phyloP scores from a whole-genome alignment of 1,284 basidiomycete genomes.

The Ceratobasidium sp. region DNA sequence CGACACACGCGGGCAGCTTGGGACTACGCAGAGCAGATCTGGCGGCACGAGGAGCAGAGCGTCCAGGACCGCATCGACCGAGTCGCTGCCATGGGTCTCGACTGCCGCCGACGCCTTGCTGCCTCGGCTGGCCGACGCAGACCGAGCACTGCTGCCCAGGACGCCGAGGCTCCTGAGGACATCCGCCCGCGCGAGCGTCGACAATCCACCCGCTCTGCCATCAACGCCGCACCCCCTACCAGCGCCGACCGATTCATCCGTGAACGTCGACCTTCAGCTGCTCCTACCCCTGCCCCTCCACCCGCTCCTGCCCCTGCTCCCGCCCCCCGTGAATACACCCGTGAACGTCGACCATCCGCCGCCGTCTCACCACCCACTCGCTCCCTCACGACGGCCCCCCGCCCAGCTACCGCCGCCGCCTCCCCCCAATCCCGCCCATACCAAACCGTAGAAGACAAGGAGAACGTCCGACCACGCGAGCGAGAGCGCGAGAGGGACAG shows the following conservation, averaged over 20 bases:
- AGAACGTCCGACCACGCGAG: slow-evolving; percentile 1
- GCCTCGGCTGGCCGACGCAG: slow-evolving; percentile 16
- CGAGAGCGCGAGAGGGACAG: slow-evolving; percentile 15
- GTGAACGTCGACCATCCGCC: slow-evolving; percentile 26
- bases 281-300: not conserved
- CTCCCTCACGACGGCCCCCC: slow-evolving; percentile 23
- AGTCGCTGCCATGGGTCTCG: slow-evolving; percentile 34
- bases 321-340: slow-evolving; percentile 16
- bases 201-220: not conserved
- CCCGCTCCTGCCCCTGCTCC: slow-evolving; percentile 14
- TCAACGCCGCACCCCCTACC: not conserved
- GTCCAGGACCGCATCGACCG: slow-evolving; percentile 39
- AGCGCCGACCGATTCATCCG: slow-evolving; percentile 25
- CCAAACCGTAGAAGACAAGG: slow-evolving; percentile 12
- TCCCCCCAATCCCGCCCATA: slow-evolving; percentile 6
- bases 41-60: slow-evolving; percentile 18
- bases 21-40: slow-evolving; percentile 41
- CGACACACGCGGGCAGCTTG: slow-evolving; percentile 30
- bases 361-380: slow-evolving; percentile 7
- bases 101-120: slow-evolving; percentile 36
- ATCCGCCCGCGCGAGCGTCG: not conserved
- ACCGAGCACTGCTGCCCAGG: slow-evolving; percentile 5
- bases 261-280: slow-evolving; percentile 20
- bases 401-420: slow-evolving; percentile 26
- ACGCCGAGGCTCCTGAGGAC: slow-evolving; percentile 9